Evolutionary conservation across 495 filamentous ascomycete species (phyloP).

Genomic region (Aspergillus haitiensis): DNA sequence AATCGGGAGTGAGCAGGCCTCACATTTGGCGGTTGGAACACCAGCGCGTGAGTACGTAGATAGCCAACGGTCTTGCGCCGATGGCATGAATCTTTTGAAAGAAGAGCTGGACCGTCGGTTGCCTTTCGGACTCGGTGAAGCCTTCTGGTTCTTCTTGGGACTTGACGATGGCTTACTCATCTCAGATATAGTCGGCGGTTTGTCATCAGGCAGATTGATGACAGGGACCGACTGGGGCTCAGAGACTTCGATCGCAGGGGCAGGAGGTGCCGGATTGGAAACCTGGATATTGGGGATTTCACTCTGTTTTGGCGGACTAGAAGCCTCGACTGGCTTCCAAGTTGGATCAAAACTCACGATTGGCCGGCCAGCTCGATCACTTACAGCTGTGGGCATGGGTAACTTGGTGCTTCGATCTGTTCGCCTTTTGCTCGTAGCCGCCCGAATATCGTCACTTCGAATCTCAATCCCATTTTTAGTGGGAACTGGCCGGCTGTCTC

Average conservation of each 20-base stretch:
- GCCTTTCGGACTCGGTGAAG: constrained; percentile 27
- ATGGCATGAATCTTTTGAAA: constrained; percentile 26
- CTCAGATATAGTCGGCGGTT: constrained; percentile 44
- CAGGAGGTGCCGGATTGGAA: constrained; percentile 35
- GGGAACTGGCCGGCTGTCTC: constrained; percentile 33
- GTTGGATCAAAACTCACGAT: constrained; percentile 89
- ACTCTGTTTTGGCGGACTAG: constrained; percentile 23
- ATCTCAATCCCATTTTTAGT: constrained; percentile 77
- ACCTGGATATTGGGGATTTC: constrained; percentile 29
- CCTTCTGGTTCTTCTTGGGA: constrained; percentile 22
- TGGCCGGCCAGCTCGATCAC: constrained; percentile 77
- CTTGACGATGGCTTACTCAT: constrained; percentile 22
- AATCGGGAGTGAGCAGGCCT: constrained; percentile 79
- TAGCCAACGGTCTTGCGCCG: constrained; percentile 37
- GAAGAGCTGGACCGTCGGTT: constrained; percentile 21
- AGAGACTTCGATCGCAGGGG: constrained; percentile 57
- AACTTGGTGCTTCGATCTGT: constrained; percentile 82
- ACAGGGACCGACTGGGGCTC: constrained; percentile 57
- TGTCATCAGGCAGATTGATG: constrained; percentile 61
- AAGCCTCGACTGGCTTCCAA: constrained; percentile 63
- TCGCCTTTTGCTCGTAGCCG: constrained; percentile 86
- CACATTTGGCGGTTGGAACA: constrained; percentile 71
- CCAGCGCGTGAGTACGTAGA: constrained; percentile 55
- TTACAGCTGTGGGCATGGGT: constrained; percentile 82
- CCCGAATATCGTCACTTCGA: constrained; percentile 78